Base-by-base conservation (phyloP, 805 yeast species). In the Sugiyamaella floridensis region DNA sequence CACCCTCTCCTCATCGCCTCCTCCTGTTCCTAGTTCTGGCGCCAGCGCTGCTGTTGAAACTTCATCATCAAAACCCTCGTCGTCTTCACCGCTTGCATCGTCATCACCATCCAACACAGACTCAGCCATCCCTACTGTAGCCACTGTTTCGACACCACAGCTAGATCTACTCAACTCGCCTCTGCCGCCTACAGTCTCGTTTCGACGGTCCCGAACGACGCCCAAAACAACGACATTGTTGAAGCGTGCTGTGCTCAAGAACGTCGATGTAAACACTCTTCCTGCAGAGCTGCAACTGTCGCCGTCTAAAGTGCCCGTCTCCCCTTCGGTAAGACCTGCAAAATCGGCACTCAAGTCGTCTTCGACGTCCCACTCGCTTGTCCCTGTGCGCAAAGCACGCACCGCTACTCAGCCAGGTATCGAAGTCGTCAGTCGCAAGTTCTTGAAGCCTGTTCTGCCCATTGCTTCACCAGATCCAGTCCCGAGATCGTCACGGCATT, bases 211-310 rank as follows among this genome's bases (percentile, higher is more conserved):
- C 16, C 20, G 48, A 14, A 29, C 26, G 15, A 15, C 15, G n/a
- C 32, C 40, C 48, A 15, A 34, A 29, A 18, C 20, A 22, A 28
- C 40, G 40, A 28, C 40, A 20, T 42, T 45, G 18, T 26, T 45
- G 16, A 45, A 45, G 20, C 48, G 48, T n/a, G 48, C 48, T 16
- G 48, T 45, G 16, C 48, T 45, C n/a, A 29, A 34, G 14, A 45
- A 32, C 41, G 22, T 45, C 7, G 48, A 45, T 11, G 18, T 37
- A 9, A 45, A 45, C 19, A 45, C 48, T 14, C 41, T 45, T 11
- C 44, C 44, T 18, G 44, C 22, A 42, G 26, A 11, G 11, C 26
- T 15, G 19, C 8, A 11, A 16, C 22, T 10, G 14, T 45, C 48
- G 26, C 41, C 48, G 2, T 10, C 40, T 2, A 10, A 14, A 5